Evolutionary conservation across 441 rosid species (phyloP).

Genomic region (Manihot esculenta): DNA sequence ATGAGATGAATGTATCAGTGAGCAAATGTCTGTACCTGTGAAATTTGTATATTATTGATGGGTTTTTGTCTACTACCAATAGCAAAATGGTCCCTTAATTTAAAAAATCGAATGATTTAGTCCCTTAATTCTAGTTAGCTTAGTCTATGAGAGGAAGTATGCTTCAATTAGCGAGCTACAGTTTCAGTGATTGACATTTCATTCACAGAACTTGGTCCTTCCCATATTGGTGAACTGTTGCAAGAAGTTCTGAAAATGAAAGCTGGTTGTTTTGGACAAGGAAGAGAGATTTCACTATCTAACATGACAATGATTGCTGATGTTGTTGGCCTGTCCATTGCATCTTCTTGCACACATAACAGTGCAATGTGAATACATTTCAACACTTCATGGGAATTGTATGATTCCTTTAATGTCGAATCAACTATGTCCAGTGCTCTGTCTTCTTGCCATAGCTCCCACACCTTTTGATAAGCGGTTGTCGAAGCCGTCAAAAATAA

Average conservation of each 20-base stretch:
- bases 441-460: conserved; percentile 8
- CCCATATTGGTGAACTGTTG: not conserved
- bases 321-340: conserved; percentile 46
- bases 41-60: too few relatives aligned
- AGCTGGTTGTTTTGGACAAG: conserved; percentile 45
- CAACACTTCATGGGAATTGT: conserved; percentile 25
- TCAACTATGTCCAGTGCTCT: conserved; percentile 17
- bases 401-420: conserved; percentile 8
- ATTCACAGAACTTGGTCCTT: not conserved
- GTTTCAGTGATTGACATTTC: not conserved
- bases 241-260: conserved; percentile 23
- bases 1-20: too few relatives aligned
- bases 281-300: conserved; percentile 34
- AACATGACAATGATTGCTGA: conserved; percentile 46
- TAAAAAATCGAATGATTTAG: too few relatives aligned
- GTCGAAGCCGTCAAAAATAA: too few relatives aligned
- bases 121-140: too few relatives aligned
- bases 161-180: not conserved
- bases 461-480: too few relatives aligned
- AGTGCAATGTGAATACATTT: conserved; percentile 50
- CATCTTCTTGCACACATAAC: conserved; percentile 53
- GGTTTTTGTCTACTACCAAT: too few relatives aligned
- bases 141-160: too few relatives aligned
- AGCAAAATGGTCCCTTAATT: too few relatives aligned
- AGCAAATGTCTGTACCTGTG: too few relatives aligned